Conservation (phyloP, 2,329 filamentous ascomycete genomes). For the Neofusicoccum laricinum region DNA sequence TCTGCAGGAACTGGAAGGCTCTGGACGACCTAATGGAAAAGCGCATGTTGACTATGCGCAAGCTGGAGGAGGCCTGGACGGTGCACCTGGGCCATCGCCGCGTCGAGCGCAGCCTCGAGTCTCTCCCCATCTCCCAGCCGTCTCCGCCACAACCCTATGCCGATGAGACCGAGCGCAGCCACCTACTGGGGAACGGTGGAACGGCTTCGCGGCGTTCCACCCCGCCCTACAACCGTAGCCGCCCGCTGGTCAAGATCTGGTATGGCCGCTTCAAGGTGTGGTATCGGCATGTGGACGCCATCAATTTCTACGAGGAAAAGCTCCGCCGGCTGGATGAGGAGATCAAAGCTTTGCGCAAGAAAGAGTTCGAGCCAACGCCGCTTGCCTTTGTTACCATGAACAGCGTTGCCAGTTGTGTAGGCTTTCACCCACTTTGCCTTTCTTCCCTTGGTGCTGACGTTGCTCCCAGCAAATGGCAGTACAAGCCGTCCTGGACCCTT, state of each 20-base stretch:
- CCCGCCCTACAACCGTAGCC: slow-evolving; percentile 42
- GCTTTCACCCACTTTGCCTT: not conserved
- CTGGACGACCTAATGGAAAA: slow-evolving; percentile 72
- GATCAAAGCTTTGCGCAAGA: slow-evolving; percentile 67
- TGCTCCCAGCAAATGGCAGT: slow-evolving; percentile 75
- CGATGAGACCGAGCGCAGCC: slow-evolving; percentile 54
- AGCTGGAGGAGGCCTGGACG: slow-evolving; percentile 81
- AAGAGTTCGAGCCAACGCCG: slow-evolving; percentile 73
- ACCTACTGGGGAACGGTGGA: slow-evolving; percentile 50
- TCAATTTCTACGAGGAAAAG: slow-evolving; percentile 90
- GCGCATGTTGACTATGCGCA: slow-evolving; percentile 63
- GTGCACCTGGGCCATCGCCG: slow-evolving; percentile 63
- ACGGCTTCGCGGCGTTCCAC: not conserved
- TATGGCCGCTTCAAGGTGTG: slow-evolving; percentile 73
- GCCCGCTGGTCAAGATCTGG: slow-evolving; percentile 72
- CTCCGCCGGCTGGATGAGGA: slow-evolving; percentile 74
- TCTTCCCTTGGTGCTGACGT: not conserved
- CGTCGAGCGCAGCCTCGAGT: slow-evolving; percentile 47
- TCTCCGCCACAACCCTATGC: slow-evolving; percentile 36
- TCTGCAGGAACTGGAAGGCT: slow-evolving; percentile 84
- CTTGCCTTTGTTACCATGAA: slow-evolving; percentile 97
- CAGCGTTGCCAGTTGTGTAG: slow-evolving; percentile 71
- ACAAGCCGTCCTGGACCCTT: slow-evolving; percentile 88
- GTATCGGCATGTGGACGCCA: slow-evolving; percentile 76
- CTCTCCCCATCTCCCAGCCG: slow-evolving; percentile 51